Evolutionary conservation across 768 basidiomycete species (phyloP).

Genomic region (Crassisporium funariophilum): DNA sequence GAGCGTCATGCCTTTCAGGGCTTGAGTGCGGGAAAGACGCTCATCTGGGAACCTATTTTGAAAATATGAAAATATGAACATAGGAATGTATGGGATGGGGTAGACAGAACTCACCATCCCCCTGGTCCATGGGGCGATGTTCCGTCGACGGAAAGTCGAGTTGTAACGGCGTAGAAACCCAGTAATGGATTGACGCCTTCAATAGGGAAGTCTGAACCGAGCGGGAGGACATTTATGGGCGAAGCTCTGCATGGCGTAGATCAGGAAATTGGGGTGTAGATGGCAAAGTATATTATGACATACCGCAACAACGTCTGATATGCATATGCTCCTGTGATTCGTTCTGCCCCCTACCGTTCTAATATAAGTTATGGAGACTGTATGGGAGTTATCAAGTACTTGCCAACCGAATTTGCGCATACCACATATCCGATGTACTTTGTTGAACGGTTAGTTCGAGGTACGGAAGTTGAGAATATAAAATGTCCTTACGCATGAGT

Average conservation of each 20-base stretch:
- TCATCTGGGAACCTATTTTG: conserved; percentile 71
- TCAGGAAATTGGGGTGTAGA: background rate
- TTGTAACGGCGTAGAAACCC: conserved; percentile 88
- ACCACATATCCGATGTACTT: conserved; percentile 90
- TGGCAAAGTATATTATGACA: conserved; percentile 10
- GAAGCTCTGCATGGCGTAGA: conserved; percentile 36
- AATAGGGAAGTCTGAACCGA: conserved; percentile 95
- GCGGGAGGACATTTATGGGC: conserved; percentile 57
- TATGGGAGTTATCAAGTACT: conserved; percentile 7
- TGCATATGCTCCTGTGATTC: conserved; percentile 89
- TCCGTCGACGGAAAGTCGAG: conserved; percentile 69
- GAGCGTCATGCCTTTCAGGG: conserved; percentile 88
- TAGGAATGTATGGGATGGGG: no score
- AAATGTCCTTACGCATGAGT: conserved; percentile 73
- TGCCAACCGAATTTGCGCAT: conserved; percentile 82
- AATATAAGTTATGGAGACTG: background rate
- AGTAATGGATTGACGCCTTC: conserved; percentile 88
- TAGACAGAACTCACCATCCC: conserved; percentile 67
- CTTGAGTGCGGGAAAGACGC: conserved; percentile 76
- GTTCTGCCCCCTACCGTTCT: conserved; percentile 62
- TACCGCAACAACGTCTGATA: conserved; percentile 79
- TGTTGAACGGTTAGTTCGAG: background rate
- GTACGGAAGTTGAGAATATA: background rate
- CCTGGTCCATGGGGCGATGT: conserved; percentile 78
- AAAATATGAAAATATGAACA: no score